phyloP scores from a whole-genome alignment of 2,329 filamentous ascomycete genomes.

The Sporothrix pseudoabietina region DNA sequence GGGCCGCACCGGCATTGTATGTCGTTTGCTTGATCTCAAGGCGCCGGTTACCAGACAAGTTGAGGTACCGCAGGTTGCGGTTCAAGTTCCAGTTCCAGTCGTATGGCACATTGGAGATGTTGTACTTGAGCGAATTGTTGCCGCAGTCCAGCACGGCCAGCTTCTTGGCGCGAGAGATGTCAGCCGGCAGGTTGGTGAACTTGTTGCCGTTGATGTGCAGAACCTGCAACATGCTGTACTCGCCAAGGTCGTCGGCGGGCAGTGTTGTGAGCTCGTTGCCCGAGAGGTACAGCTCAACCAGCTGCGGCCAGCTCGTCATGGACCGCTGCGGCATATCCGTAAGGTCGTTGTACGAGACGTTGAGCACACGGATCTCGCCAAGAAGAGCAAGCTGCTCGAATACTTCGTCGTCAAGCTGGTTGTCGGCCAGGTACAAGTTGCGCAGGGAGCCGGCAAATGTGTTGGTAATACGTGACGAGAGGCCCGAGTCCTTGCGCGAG shows the following conservation, averaged over 20 bases:
- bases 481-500: slow-evolving; percentile 82
- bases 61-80: slow-evolving; percentile 89
- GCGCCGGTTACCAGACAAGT: slow-evolving; percentile 94
- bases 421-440: slow-evolving; percentile 88
- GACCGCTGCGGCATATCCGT: slow-evolving; percentile 89
- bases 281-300: slow-evolving; percentile 90
- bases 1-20: slow-evolving; percentile 56
- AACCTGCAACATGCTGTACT: slow-evolving; percentile 81
- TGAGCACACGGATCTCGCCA: slow-evolving; percentile 81
- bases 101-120: slow-evolving; percentile 97
- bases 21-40: slow-evolving; percentile 80
- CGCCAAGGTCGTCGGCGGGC: slow-evolving; percentile 90
- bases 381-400: slow-evolving; percentile 88
- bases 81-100: slow-evolving; percentile 99
- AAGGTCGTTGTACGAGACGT: slow-evolving; percentile 92
- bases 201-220: slow-evolving; percentile 97
- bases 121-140: slow-evolving; percentile 95
- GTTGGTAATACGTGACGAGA: slow-evolving; percentile 75
- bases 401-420: slow-evolving; percentile 89
- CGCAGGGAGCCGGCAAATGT: slow-evolving; percentile 87
- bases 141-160: slow-evolving; percentile 90
- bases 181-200: slow-evolving; percentile 93
- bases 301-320: slow-evolving; percentile 84
- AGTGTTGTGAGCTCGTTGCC: slow-evolving; percentile 91
- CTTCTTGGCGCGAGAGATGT: slow-evolving; percentile 91